A percentile compares a stretch with the other conserved stretches of the same genome.
These are phyloP conservation scores for Ceratocystis lukuohia DNA, from an alignment of 2,329 filamentous ascomycete species.

Conservation along the genomic window DNA sequence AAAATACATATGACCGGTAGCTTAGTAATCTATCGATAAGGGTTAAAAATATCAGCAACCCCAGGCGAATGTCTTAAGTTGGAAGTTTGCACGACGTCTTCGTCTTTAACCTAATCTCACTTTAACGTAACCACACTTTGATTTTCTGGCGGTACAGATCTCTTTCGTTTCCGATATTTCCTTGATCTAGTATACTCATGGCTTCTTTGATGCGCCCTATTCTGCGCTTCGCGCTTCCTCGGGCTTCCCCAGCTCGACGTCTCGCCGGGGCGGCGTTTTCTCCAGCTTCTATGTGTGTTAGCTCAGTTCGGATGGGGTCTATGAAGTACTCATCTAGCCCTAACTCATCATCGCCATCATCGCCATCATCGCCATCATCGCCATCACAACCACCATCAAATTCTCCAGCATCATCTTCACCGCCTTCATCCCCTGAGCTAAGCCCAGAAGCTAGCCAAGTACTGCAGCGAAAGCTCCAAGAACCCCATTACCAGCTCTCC, in stretches of 20 bases:
- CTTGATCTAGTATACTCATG: neutral
- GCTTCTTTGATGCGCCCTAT: constrained; percentile 11
- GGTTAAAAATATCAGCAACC: neutral
- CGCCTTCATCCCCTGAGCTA: constrained; percentile 10
- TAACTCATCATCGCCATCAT: neutral
- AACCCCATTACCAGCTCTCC: constrained; percentile 70
- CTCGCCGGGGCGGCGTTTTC: neutral
- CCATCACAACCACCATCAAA: neutral
- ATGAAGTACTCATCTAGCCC: neutral
- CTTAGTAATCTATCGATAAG: neutral
- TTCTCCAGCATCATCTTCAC: neutral
- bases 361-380: neutral
- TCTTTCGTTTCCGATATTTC: no score
- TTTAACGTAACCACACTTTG: no score
- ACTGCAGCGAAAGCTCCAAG: constrained; percentile 26
- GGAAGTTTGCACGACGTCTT: no score
- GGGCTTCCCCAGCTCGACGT: neutral
- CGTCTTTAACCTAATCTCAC: no score
- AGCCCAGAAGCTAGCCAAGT: constrained; percentile 24
- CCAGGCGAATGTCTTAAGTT: neutral
- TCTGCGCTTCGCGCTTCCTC: constrained; percentile 12
- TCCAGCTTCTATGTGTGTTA: neutral
- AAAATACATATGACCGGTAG: neutral
- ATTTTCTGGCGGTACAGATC: no score
- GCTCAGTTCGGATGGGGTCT: neutral